phyloP scores from a whole-genome alignment of 192 early-diverging fungal genomes.

The Umbelopsis sp. region DNA sequence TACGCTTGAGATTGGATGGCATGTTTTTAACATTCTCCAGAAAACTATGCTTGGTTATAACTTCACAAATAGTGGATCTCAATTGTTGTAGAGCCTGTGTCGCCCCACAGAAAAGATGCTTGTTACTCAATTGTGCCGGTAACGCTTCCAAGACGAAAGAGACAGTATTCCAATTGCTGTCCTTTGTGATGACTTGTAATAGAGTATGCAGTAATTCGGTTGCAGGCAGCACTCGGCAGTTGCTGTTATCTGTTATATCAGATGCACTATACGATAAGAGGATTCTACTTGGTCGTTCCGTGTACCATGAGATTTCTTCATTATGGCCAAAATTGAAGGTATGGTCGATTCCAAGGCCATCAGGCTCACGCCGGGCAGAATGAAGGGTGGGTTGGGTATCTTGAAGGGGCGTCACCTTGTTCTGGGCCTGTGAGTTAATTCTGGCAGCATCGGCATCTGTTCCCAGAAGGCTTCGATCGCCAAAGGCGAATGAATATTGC shows the following conservation, averaged over 20 bases:
- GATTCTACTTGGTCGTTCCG: not conserved
- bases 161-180: conserved; percentile 73
- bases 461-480: not conserved
- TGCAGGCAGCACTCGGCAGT: not conserved
- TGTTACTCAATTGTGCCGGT: conserved; percentile 70
- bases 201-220: conserved; percentile 50
- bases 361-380: not conserved
- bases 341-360: not conserved
- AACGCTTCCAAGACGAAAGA: conserved; percentile 68
- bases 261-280: not conserved
- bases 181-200: conserved; percentile 63
- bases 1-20: conserved; percentile 59
- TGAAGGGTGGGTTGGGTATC: not conserved
- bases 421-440: not conserved
- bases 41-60: conserved; percentile 56
- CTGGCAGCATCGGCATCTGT: not conserved
- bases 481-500: conserved; percentile 9
- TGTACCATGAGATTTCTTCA: not conserved
- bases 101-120: conserved; percentile 73
- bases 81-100: conserved; percentile 55
- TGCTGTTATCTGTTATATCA: not conserved
- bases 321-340: not conserved
- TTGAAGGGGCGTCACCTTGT: not conserved
- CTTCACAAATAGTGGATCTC: conserved; percentile 56
- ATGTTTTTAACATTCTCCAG: conserved; percentile 59